Conservation (phyloP, 140 eudicot genomes). For the Cichorium intybus region DNA sequence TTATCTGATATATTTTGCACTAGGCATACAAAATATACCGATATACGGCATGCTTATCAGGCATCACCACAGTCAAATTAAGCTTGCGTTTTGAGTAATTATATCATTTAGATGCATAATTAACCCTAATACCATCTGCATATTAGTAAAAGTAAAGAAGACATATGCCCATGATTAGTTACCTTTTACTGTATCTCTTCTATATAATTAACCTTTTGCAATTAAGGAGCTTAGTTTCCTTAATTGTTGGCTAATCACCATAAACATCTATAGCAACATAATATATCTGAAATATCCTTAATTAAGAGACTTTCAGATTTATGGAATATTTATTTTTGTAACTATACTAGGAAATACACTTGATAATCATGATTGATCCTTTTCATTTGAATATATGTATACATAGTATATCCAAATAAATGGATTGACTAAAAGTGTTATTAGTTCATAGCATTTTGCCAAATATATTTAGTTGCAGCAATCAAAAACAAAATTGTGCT, state of each 20-base stretch:
- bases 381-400: background rate
- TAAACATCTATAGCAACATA: no score
- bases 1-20: no score
- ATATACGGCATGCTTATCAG: no score
- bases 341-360: background rate
- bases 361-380: background rate
- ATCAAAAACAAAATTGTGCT: no score
- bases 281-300: no score
- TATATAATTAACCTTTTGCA: background rate
- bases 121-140: background rate
- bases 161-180: background rate
- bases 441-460: no score
- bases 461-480: no score
- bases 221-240: background rate
- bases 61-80: no score
- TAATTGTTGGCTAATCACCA: background rate
- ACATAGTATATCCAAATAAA: background rate
- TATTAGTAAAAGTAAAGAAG: slow-evolving; percentile 1
- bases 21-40: no score
- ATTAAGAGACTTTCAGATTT: no score
- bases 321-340: background rate
- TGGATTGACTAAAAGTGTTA: background rate
- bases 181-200: no score
- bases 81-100: background rate
- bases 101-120: background rate